Percentiles rank a stretch among this genome's conserved stretches.
Evolutionary conservation across 805 yeast genomes (phyloP).

Genomic region (Kuraishia floccosa): DNA sequence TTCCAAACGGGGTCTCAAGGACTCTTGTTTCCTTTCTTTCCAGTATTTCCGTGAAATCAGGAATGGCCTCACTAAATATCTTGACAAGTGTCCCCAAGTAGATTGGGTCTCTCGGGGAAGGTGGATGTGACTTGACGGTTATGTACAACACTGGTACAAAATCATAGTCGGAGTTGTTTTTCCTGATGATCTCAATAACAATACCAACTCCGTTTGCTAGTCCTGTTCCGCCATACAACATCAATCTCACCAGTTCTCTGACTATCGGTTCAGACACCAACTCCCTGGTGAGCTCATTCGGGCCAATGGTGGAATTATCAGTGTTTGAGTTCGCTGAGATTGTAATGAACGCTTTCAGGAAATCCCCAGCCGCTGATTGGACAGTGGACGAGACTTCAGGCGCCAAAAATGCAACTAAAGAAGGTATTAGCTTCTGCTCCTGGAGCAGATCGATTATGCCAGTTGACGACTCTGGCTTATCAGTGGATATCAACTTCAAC

Average conservation of each 20-base stretch:
- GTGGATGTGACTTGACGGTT: conserved; percentile 83
- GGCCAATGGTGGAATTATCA: conserved; percentile 88
- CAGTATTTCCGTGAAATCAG: conserved; percentile 56
- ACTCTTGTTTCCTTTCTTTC: conserved; percentile 21
- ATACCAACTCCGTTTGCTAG: conserved; percentile 92
- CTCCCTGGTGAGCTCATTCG: conserved; percentile 88
- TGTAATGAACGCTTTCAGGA: conserved; percentile 85
- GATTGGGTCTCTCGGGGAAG: conserved; percentile 85
- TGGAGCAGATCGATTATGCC: conserved; percentile 74
- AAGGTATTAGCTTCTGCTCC: conserved; percentile 62
- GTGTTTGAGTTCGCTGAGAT: conserved; percentile 90
- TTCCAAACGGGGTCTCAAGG: conserved; percentile 55
- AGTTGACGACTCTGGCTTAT: conserved; percentile 80
- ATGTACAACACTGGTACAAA: conserved; percentile 74
- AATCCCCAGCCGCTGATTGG: conserved; percentile 93
- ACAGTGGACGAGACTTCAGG: conserved; percentile 59
- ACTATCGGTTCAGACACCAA: conserved; percentile 69
- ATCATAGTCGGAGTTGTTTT: conserved; percentile 94
- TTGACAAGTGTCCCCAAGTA: conserved; percentile 79
- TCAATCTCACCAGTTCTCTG: conserved; percentile 56
- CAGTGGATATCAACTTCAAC: conserved; percentile 82
- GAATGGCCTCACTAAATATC: conserved; percentile 66
- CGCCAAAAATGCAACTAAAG: conserved; percentile 57
- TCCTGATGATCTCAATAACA: conserved; percentile 86
- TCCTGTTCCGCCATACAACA: conserved; percentile 79